Evolutionary conservation across 257 asterid species (phyloP).

Genomic region (Eustoma russellianum): DNA sequence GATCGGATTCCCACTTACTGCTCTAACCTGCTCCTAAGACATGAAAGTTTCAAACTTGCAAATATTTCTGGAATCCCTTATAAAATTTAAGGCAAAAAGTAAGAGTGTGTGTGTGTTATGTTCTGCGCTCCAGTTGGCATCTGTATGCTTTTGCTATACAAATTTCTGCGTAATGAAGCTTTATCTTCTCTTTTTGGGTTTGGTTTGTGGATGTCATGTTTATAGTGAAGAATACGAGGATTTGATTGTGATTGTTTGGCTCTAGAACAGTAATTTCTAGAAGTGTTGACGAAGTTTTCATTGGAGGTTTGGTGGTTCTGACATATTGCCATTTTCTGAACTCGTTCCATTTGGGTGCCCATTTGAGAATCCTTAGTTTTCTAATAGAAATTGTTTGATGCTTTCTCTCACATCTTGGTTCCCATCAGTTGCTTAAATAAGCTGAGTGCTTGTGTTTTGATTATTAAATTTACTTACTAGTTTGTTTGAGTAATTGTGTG

Average conservation of each 20-base stretch:
- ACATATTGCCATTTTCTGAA: slow-evolving; percentile 8
- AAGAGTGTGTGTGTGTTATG: too few relatives aligned
- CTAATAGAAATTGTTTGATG: slow-evolving; percentile 25
- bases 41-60: slow-evolving; percentile 6
- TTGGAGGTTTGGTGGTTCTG: slow-evolving; percentile 28
- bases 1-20: slow-evolving; percentile 7
- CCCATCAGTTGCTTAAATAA: slow-evolving; percentile 11
- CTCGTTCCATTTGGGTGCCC: slow-evolving; percentile 18
- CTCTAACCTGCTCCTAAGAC: slow-evolving; percentile 5
- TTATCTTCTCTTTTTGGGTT: background rate
- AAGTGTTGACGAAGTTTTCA: slow-evolving; percentile 20
- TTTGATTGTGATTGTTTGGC: slow-evolving; percentile 23
- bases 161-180: too few relatives aligned
- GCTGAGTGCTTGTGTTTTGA: slow-evolving; percentile 35
- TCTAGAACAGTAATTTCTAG: slow-evolving; percentile 1
- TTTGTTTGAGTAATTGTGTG: slow-evolving; percentile 15
- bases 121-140: too few relatives aligned
- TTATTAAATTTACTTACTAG: slow-evolving; percentile 25
- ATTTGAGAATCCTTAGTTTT: slow-evolving; percentile 32
- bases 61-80: background rate
- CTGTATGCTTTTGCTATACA: too few relatives aligned
- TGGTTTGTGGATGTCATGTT: slow-evolving; percentile 10
- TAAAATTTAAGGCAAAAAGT: too few relatives aligned
- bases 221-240: slow-evolving; percentile 26
- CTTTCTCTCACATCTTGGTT: slow-evolving; percentile 30